Percentiles rank a stretch among this genome's conserved stretches.
phyloP scores from a whole-genome alignment of 306 rosid species.

The Cicer judaicum region DNA sequence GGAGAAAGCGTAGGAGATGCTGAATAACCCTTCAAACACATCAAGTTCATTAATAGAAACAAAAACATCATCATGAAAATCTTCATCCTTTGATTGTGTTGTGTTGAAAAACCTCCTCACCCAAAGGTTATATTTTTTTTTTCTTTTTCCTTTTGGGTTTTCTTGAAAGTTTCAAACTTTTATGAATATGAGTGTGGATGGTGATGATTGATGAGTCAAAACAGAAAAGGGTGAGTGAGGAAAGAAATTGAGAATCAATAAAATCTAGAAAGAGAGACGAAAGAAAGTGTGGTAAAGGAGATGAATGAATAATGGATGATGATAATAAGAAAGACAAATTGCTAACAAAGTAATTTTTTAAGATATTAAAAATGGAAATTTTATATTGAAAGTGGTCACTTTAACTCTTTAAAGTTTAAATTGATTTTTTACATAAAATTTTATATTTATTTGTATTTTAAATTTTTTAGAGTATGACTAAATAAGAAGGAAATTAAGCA shows the following conservation, averaged over 20 bases:
- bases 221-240: conserved; percentile 13
- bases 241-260: conserved; percentile 16
- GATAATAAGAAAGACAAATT: too few species aligned
- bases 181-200: conserved; percentile 17
- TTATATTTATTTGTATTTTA: too few species aligned
- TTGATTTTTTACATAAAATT: too few species aligned
- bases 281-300: not conserved
- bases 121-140: too few species aligned
- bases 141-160: not conserved
- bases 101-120: not conserved
- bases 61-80: conserved; percentile 7
- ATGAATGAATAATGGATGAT: conserved; percentile 14
- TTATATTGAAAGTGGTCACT: too few species aligned
- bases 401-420: too few species aligned
- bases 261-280: conserved; percentile 23
- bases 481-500: not conserved
- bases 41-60: conserved; percentile 22
- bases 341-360: too few species aligned
- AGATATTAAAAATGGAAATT: too few species aligned
- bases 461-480: too few species aligned
- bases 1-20: conserved; percentile 46
- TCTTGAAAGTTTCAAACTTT: not conserved
- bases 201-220: conserved; percentile 34
- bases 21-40: conserved; percentile 1
- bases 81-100: conserved; percentile 36